Conservation (phyloP, 1,284 basidiomycete genomes). For the Lentinus polychrous region DNA sequence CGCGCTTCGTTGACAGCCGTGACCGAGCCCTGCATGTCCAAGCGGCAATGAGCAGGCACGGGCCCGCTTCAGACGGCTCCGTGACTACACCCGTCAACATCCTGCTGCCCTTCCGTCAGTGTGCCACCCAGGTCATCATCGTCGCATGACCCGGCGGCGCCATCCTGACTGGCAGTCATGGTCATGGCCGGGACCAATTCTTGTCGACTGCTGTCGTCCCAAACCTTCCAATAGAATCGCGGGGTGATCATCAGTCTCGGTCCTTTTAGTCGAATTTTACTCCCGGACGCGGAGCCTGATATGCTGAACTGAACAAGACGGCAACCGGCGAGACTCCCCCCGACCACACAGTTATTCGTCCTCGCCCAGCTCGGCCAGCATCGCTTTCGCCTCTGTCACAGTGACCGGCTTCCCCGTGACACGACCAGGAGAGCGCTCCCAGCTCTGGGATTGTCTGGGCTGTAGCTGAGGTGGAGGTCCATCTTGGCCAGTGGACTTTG, state of each 20-base stretch:
- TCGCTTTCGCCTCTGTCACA: conserved; percentile 19
- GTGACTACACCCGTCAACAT: not conserved
- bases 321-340: too few species aligned
- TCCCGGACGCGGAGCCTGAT: not conserved
- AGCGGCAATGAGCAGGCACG: too few species aligned
- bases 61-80: not conserved
- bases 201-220: not conserved
- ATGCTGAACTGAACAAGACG: too few species aligned
- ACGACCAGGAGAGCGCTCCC: too few species aligned
- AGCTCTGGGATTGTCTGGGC: too few species aligned
- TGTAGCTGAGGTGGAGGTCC: too few species aligned
- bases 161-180: conserved; percentile 9
- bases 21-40: not conserved
- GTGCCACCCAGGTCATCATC: not conserved
- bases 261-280: conserved; percentile 1
- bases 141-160: conserved; percentile 10
- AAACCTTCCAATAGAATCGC: conserved; percentile 3
- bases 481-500: not conserved
- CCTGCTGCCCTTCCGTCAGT: not conserved
- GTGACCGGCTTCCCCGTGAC: conserved; percentile 25
- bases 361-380: conserved; percentile 29
- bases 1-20: not conserved
- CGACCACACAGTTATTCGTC: not conserved
- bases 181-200: conserved; percentile 8
- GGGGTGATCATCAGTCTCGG: conserved; percentile 11